Percentiles rank a stretch among this genome's conserved stretches.
Conservation (phyloP, 176 grass and related monocot genomes). For the Cenchrus americanus region DNA sequence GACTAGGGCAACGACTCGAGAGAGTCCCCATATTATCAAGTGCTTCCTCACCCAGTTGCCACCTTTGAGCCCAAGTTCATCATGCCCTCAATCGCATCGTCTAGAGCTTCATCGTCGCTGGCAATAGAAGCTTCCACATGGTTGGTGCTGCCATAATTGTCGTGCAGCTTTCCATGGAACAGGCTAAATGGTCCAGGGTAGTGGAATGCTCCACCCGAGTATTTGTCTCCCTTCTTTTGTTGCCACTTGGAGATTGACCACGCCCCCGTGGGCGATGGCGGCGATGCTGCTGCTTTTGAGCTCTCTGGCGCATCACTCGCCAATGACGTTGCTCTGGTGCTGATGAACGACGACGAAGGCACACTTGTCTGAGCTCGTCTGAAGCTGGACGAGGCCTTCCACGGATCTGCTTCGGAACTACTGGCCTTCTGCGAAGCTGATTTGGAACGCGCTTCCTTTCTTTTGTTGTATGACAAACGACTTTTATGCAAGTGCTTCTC, state of each 20-base stretch:
- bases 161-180: conserved; percentile 20
- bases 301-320: neutral
- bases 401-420: neutral
- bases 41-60: no score
- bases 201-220: neutral
- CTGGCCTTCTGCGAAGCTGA: neutral
- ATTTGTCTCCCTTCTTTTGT: neutral
- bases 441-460: neutral
- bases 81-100: no score
- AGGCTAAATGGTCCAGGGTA: neutral
- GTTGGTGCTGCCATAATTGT: neutral
- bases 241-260: neutral
- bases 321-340: neutral
- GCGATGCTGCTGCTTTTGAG: neutral
- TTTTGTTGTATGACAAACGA: neutral
- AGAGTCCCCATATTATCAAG: no score
- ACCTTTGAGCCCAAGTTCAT: no score
- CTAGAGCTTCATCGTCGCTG: neutral
- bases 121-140: neutral
- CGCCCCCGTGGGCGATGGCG: neutral
- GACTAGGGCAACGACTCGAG: no score
- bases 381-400: neutral
- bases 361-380: neutral
- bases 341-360: no score
- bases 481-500: conserved; percentile 4